phyloP scores from a whole-genome alignment of 805 yeast species.

The Yarrowia bubula region DNA sequence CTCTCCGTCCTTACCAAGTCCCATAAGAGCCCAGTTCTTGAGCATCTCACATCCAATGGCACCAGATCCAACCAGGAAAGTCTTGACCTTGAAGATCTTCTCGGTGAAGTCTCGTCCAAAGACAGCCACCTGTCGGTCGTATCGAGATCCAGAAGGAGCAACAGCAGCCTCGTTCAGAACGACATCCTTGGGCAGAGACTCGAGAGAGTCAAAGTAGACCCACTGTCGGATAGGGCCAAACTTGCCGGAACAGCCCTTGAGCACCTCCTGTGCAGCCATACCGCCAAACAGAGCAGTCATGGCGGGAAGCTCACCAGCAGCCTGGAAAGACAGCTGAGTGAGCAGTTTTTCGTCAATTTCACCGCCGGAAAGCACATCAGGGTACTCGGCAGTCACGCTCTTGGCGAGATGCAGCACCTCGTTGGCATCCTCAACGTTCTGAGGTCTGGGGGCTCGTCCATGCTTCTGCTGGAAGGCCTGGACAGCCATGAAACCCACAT shows the following conservation, averaged over 20 bases:
- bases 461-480: slow-evolving; percentile 66
- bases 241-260: slow-evolving; percentile 93
- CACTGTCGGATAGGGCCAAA: slow-evolving; percentile 91
- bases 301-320: slow-evolving; percentile 90
- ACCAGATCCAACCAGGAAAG: slow-evolving; percentile 95
- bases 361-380: slow-evolving; percentile 54
- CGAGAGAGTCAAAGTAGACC: slow-evolving; percentile 90
- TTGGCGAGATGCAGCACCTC: slow-evolving; percentile 60
- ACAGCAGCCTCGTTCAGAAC: slow-evolving; percentile 65
- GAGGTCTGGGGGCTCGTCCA: slow-evolving; percentile 73
- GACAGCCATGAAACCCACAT: slow-evolving; percentile 87
- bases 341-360: slow-evolving; percentile 66
- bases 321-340: slow-evolving; percentile 73
- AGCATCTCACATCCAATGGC: slow-evolving; percentile 99
- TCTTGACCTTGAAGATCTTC: slow-evolving; percentile 68
- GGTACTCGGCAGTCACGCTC: slow-evolving; percentile 57
- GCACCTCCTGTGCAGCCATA: slow-evolving; percentile 90
- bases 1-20: slow-evolving; percentile 85
- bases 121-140: slow-evolving; percentile 94
- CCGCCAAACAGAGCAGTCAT: slow-evolving; percentile 91
- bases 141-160: slow-evolving; percentile 74
- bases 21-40: slow-evolving; percentile 97
- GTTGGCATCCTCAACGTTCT: slow-evolving; percentile 68
- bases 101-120: slow-evolving; percentile 80
- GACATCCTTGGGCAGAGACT: slow-evolving; percentile 67